A percentile compares a stretch with the other conserved stretches of the same genome.
phyloP scores from a whole-genome alignment of 352 stramenopile species.

The Phytopythium ostracodes region DNA sequence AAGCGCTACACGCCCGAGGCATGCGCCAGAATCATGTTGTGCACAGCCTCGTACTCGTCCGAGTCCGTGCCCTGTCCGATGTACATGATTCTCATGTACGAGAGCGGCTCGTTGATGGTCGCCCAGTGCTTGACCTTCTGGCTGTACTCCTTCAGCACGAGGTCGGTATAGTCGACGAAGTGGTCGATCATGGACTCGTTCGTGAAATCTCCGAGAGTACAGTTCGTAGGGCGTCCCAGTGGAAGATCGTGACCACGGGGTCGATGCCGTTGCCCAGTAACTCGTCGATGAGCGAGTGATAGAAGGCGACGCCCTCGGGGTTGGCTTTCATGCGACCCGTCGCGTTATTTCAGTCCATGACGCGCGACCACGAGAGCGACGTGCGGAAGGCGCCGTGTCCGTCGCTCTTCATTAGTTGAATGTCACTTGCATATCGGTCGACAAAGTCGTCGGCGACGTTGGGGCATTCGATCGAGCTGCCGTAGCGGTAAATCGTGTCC shows the following conservation, averaged over 20 bases:
- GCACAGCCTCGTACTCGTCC: conserved; percentile 52
- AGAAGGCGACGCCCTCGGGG: conserved; percentile 85
- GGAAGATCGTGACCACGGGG: conserved; percentile 90
- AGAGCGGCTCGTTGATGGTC: conserved; percentile 94
- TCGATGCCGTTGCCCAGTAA: conserved; percentile 73
- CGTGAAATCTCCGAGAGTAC: conserved; percentile 45
- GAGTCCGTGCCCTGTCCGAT: conserved; percentile 20
- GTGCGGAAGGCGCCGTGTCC: conserved; percentile 90
- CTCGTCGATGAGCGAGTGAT: conserved; percentile 86
- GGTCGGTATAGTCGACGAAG: conserved; percentile 86
- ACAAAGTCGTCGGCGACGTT: conserved; percentile 92
- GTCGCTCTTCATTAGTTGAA: conserved; percentile 88
- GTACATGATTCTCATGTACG: conserved; percentile 84
- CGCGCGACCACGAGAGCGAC: conserved; percentile 88
- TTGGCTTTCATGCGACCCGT: conserved; percentile 64
- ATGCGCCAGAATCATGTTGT: conserved; percentile 91
- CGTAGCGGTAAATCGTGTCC: conserved; percentile 79
- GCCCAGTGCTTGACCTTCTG: conserved; percentile 91
- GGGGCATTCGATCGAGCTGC: conserved; percentile 56
- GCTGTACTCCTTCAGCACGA: conserved; percentile 91
- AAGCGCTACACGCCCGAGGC: conserved; percentile 86
- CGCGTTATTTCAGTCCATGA: conserved; percentile 75
- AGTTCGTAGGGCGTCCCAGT: conserved; percentile 92
- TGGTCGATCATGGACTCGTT: conserved; percentile 50
- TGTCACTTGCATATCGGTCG: conserved; percentile 85